Conservation (phyloP, 2,329 filamentous ascomycete genomes). For the Neopestalotiopsis rosae region DNA sequence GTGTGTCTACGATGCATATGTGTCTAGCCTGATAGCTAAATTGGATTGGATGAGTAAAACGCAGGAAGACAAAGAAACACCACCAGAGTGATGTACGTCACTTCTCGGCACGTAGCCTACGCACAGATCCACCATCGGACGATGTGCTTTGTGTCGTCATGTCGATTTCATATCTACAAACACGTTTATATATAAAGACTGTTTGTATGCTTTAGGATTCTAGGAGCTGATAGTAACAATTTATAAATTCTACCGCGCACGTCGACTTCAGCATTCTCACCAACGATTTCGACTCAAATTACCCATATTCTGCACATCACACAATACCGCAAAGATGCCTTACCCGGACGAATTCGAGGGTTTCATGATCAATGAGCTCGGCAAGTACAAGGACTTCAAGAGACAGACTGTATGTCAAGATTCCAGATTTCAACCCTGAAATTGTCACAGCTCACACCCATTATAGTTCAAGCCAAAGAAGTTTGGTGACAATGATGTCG, state of each 20-base stretch:
- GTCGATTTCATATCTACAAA: not conserved
- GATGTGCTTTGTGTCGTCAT: not conserved
- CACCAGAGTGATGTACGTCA: not conserved
- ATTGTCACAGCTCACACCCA: not conserved
- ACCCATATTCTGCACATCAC: not conserved
- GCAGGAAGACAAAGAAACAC: not conserved
- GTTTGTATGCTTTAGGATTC: not conserved
- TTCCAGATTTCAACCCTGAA: not conserved
- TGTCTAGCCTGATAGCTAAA: not conserved
- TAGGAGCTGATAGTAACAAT: no score
- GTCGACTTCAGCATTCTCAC: no score
- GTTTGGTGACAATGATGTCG: conserved; percentile 62
- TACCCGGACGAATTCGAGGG: conserved; percentile 37
- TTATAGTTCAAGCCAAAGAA: conserved; percentile 36
- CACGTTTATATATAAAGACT: not conserved
- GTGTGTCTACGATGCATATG: not conserved
- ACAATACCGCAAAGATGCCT: conserved; percentile 27
- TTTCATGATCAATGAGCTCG: conserved; percentile 37
- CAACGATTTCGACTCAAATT: no score
- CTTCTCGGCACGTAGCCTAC: not conserved
- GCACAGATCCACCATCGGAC: not conserved
- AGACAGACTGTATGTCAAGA: conserved; percentile 32
- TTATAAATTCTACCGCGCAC: no score
- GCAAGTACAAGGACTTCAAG: conserved; percentile 36
- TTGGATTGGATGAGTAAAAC: not conserved